Base-by-base conservation (phyloP, 768 basidiomycete species). In the Auricularia cornea region DNA sequence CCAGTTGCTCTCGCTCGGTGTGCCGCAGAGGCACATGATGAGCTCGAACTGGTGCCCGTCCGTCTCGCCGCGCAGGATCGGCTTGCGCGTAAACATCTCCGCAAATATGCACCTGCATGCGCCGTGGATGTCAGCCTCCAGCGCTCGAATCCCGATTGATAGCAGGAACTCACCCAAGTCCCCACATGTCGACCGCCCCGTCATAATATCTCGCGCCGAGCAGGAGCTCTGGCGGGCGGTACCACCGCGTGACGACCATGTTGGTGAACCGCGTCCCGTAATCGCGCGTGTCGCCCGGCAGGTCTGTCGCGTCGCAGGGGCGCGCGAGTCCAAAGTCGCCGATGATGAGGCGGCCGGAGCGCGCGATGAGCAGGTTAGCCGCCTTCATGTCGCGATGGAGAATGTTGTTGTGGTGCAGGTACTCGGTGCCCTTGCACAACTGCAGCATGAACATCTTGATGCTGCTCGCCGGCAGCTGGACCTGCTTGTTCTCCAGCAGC, bases 331-430 rank as follows among this genome's bases (percentile, higher is more conserved):
- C 97, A 67, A 99, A 98, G 74, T 99, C 97, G 3, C 95, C 97
- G 64, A 99, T 89, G 69, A 87, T 87, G 18, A 98, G 79, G 26
- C 81, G 80, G 3, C 97, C 97, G 3, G 80, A 76, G 71, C 95
- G 94, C 62, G 88, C 89, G 60, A 99, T 96, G 57, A 99, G 86
- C 59, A 98, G 77, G 72, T 99, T 99, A 35, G 97, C 97, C 3
- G 97, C 92, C 72, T 99, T 99, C 90, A 99, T 95, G 70, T 99
- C 97, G 54, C 97, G 93, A 73, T 99, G 97, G 3, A 99, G 81
- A 69, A 98, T 96, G 67, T 92, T 86, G 74, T 98, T 97, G 96
- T 84, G 80, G 75, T 99, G 97, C 83, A 99, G 91, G 71, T 97
- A 98, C 65, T 90, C 92, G 1, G 94, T 93, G 10, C 97, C 97